A percentile compares a stretch with the other conserved stretches of the same genome.
Evolutionary conservation across 331 rosid genomes (phyloP).

Genomic region (Spiraea crenata): DNA sequence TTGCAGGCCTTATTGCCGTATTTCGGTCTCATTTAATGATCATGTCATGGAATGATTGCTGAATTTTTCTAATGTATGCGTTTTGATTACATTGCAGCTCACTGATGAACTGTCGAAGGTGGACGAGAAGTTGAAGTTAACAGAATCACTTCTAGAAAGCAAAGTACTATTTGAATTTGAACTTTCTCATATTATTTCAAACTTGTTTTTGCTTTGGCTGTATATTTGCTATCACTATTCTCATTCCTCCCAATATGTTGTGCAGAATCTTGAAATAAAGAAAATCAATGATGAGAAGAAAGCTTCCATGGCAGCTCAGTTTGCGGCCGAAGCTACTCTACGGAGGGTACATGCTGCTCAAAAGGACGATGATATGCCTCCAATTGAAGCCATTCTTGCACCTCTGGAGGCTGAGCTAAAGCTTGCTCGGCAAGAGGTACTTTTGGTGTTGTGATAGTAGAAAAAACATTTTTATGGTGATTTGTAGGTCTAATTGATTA

Average conservation of each 20-base stretch:
- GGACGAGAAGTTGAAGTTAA: conserved; percentile 84
- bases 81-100: conserved; percentile 49
- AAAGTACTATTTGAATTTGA: conserved; percentile 48
- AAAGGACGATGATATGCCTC: conserved; percentile 99
- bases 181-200: conserved; percentile 12
- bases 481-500: conserved; percentile 20
- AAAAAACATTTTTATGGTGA: neutral
- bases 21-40: neutral
- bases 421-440: conserved; percentile 97
- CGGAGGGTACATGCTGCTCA: conserved; percentile 98
- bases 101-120: conserved; percentile 89
- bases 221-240: conserved; percentile 10
- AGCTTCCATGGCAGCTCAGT: conserved; percentile 99
- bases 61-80: conserved; percentile 20
- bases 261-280: conserved; percentile 97
- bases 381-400: conserved; percentile 95
- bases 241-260: conserved; percentile 24
- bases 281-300: conserved; percentile 96
- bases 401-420: conserved; percentile 98
- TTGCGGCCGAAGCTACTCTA: conserved; percentile 96
- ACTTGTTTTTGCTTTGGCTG: neutral
- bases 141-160: conserved; percentile 96
- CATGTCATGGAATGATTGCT: conserved; percentile 23
- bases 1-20: neutral
- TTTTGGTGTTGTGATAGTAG: neutral